Base-by-base conservation (phyloP, 2,329 filamentous ascomycete genomes). In the Domatiomyces globalis region DNA sequence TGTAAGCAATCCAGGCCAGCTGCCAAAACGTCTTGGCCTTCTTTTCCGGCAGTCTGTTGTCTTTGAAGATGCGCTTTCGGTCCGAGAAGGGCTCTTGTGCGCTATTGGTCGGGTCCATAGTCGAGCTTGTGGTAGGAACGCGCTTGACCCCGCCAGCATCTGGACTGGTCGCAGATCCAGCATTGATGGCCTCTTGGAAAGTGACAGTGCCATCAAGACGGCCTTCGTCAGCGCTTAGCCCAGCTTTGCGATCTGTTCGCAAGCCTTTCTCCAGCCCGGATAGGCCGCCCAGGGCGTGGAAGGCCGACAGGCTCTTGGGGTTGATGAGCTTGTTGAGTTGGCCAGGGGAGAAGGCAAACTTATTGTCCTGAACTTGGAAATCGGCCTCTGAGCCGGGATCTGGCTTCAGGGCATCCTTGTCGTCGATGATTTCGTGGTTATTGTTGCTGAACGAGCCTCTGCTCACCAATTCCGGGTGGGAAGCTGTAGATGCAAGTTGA, bases 291-390 rank as follows among this genome's bases (percentile, higher is more conserved):
- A 92, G 67, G 5, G 84, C 84, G 59, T 84, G 80, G 55, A 89
- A 87, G 4, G 85, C 85, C 22, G 78, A 73, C 54, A 85, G 71
- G 60, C 76, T 88, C 68, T 92, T 92, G 0, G 86, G 85, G 57
- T 89, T 89, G 49, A 88, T 72, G 5, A 92, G 69, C 68, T 90
- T 90, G 56, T 79, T 80, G 60, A 87, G 69, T 59, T 85, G 84
- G 20, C 85, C 85, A 9, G 82, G 82, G 0, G 80, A 77, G 61
- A 82, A 87, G 7, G 83, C 84, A 60, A 88, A 87, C 45, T 75
- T 79, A 65, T 85, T 87, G 60, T 83, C 71, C 46, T 80, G 72
- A 15, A 82, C 76, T 44, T 77, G 62, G 60, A 86, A 90, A 56
- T 85, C 81, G 17, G 71, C 75, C 65, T 88, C 84, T 1, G 79